Evolutionary conservation across 2,329 filamentous ascomycete species (phyloP).

Genomic region (Fusarium anguioides): DNA sequence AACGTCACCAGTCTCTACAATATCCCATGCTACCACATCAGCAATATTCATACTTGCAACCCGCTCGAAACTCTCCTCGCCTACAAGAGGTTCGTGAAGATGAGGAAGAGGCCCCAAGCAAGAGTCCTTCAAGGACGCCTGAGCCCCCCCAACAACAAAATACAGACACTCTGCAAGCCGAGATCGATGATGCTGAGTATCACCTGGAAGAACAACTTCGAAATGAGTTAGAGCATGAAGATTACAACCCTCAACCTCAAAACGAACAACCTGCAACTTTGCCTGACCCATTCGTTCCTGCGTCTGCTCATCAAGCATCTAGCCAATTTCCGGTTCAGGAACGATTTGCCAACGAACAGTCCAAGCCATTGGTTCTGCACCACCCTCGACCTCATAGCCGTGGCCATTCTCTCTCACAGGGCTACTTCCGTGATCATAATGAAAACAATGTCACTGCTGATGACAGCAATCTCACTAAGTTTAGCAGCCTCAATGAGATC

Average conservation of each 20-base stretch:
- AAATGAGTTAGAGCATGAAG: conserved; percentile 81
- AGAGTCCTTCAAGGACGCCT: conserved; percentile 66
- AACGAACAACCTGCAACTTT: conserved; percentile 39
- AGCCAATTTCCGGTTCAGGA: conserved; percentile 61
- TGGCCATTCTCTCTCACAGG: conserved; percentile 76
- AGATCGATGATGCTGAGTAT: conserved; percentile 87
- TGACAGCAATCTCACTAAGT: conserved; percentile 39
- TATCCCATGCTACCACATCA: conserved; percentile 67
- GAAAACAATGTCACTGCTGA: conserved; percentile 51
- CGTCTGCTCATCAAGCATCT: conserved; percentile 58
- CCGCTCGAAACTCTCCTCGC: conserved; percentile 67
- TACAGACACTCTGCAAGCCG: conserved; percentile 81
- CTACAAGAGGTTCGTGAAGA: conserved; percentile 80
- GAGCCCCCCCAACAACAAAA: conserved; percentile 60
- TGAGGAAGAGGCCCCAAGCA: conserved; percentile 69
- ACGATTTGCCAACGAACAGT: conserved; percentile 64
- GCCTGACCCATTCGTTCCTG: conserved; percentile 42
- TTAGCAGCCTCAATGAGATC: conserved; percentile 55
- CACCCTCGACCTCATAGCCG: conserved; percentile 80
- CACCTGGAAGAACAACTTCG: conserved; percentile 84
- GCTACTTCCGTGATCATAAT: conserved; percentile 68
- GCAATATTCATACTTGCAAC: conserved; percentile 66
- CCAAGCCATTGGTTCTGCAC: conserved; percentile 70
- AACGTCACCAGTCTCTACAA: conserved; percentile 69
- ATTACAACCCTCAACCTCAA: conserved; percentile 74